These are phyloP conservation scores for Pseudogymnoascus sp. DNA, from an alignment of 2,329 filamentous ascomycete species.

Conservation along the genomic window DNA sequence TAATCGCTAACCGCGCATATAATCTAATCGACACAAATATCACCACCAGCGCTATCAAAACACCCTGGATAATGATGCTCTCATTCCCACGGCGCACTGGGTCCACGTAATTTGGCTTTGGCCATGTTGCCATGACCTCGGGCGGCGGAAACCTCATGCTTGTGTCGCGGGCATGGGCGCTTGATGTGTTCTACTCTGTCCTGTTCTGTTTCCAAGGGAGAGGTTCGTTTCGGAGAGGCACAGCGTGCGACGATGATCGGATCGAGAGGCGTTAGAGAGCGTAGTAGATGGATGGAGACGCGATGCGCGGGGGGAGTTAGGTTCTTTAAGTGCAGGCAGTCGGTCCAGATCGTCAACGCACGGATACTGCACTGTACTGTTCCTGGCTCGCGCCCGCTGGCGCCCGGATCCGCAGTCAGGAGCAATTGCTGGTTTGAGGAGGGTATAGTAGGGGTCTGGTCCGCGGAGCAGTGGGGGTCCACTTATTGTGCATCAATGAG, in stretches of 20 bases:
- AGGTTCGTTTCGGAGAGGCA: background rate
- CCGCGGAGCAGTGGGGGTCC: background rate
- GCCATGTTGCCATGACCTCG: constrained; percentile 37
- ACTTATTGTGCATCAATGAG: background rate
- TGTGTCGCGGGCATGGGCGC: background rate
- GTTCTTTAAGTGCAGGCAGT: background rate
- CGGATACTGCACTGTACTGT: background rate
- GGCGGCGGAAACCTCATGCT: constrained; percentile 33
- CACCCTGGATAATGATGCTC: constrained; percentile 34
- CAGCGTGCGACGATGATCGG: background rate
- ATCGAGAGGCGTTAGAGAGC: background rate
- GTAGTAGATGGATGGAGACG: background rate
- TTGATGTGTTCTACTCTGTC: background rate
- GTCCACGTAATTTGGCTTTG: constrained; percentile 38
- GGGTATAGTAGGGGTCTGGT: background rate
- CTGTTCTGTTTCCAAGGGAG: background rate
- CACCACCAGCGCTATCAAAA: constrained; percentile 33
- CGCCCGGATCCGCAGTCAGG: background rate
- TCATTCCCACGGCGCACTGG: constrained; percentile 37
- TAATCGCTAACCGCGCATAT: constrained; percentile 38
- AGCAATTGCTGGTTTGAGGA: background rate
- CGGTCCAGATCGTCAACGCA: background rate
- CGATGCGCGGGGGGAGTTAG: background rate
- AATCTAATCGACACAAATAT: constrained; percentile 36
- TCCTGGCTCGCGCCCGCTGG: background rate